A percentile compares a stretch with the other conserved stretches of the same genome.
These are phyloP conservation scores for Metschnikowia gelsemii DNA, from an alignment of 805 yeast species.

Conservation along the genomic window DNA sequence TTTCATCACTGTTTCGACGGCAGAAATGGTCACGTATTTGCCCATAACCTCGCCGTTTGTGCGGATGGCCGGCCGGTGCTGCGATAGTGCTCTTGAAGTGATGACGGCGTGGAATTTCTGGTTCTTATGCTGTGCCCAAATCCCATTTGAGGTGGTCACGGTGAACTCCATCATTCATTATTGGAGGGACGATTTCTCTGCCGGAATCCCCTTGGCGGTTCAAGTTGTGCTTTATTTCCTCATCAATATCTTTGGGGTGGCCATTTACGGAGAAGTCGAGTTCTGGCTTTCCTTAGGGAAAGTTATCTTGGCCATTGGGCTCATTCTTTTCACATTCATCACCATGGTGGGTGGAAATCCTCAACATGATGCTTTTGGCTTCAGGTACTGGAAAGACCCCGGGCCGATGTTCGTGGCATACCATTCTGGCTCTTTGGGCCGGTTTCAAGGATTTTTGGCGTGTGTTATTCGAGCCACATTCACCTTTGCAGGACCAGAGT, in stretches of 20 bases:
- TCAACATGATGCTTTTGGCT: constrained; percentile 22
- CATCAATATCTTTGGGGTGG: constrained; percentile 49
- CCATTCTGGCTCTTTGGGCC: constrained; percentile 53
- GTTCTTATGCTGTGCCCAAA: constrained; percentile 69
- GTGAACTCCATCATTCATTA: constrained; percentile 76
- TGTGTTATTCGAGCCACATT: constrained; percentile 72
- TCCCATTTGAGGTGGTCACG: constrained; percentile 82
- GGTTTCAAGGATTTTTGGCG: constrained; percentile 69
- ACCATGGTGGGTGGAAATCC: constrained; percentile 26
- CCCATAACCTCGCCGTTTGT: constrained; percentile 80
- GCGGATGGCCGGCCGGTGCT: constrained; percentile 69
- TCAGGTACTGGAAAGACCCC: constrained; percentile 22
- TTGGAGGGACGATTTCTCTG: constrained; percentile 75
- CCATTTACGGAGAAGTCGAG: constrained; percentile 55
- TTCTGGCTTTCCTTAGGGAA: constrained; percentile 45
- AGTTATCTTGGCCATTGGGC: constrained; percentile 26
- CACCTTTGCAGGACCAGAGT: constrained; percentile 86
- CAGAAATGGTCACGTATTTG: constrained; percentile 74
- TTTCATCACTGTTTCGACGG: constrained; percentile 65
- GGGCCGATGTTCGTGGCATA: constrained; percentile 22
- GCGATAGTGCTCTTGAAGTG: constrained; percentile 72
- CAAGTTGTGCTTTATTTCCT: constrained; percentile 62
- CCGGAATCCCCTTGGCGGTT: constrained; percentile 66
- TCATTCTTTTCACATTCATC: constrained; percentile 20
- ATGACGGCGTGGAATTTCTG: constrained; percentile 81